These are phyloP conservation scores for Talaromyces sp. DNA, from an alignment of 2,329 filamentous ascomycete species.

Conservation along the genomic window DNA sequence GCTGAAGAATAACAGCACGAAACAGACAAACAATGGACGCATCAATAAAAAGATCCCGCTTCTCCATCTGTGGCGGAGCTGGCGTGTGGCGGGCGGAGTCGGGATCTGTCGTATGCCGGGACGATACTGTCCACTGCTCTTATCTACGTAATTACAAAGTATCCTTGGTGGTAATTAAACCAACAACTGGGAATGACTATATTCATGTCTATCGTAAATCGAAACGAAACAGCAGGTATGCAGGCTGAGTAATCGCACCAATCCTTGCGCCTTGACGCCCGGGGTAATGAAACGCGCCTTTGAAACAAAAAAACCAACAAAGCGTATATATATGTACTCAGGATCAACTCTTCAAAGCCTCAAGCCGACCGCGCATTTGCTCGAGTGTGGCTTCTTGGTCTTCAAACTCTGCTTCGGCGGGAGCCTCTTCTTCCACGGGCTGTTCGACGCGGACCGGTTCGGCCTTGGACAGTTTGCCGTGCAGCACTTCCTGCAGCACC, in stretches of 20 bases:
- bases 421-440: conserved; percentile 44
- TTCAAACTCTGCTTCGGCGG: conserved; percentile 67
- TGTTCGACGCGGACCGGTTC: conserved; percentile 52
- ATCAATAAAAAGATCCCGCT: not conserved
- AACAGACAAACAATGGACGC: not conserved
- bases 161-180: too few species aligned
- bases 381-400: conserved; percentile 86
- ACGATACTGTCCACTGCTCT: not conserved
- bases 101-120: not conserved
- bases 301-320: not conserved
- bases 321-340: not conserved
- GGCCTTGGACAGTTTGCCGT: conserved; percentile 68
- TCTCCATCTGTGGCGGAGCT: not conserved
- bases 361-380: conserved; percentile 86
- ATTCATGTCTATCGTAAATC: not conserved
- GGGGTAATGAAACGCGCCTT: not conserved
- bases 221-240: not conserved
- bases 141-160: not conserved
- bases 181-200: not conserved
- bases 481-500: conserved; percentile 84
- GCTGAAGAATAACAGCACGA: too few species aligned
- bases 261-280: not conserved
- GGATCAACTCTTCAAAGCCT: conserved; percentile 78
- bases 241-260: not conserved
- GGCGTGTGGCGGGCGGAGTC: not conserved